Conservation (phyloP, 2,329 filamentous ascomycete species). For the Trichophyton simii region DNA sequence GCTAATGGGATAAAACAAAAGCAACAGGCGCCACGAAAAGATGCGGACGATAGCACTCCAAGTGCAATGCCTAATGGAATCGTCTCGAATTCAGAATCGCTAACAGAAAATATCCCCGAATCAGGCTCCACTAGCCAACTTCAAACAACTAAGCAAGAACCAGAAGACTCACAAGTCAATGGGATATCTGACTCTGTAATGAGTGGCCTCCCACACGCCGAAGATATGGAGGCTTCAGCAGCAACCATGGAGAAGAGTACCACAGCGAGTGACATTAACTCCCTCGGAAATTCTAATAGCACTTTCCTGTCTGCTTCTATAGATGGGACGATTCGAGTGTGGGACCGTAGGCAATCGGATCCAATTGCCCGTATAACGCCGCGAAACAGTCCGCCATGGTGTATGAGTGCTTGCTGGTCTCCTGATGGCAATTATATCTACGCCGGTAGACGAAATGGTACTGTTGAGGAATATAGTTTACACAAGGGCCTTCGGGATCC, state of each 20-base stretch:
- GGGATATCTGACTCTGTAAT: slow-evolving; percentile 20
- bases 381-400: slow-evolving; percentile 78
- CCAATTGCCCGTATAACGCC: slow-evolving; percentile 70
- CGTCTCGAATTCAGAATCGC: slow-evolving; percentile 13
- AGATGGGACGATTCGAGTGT: slow-evolving; percentile 37
- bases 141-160: not conserved
- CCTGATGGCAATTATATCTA: slow-evolving; percentile 93
- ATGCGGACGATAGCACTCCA: not conserved
- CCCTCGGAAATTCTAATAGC: slow-evolving; percentile 48
- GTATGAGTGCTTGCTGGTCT: slow-evolving; percentile 93
- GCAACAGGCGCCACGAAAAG: not conserved
- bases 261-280: slow-evolving; percentile 20
- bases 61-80: slow-evolving; percentile 3
- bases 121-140: not conserved
- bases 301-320: slow-evolving; percentile 69
- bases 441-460: slow-evolving; percentile 77
- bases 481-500: slow-evolving; percentile 66
- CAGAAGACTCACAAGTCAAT: slow-evolving; percentile 14
- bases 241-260: slow-evolving; percentile 16
- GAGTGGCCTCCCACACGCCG: slow-evolving; percentile 34
- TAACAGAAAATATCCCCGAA: slow-evolving; percentile 4
- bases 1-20: slow-evolving; percentile 45
- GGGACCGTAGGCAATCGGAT: slow-evolving; percentile 51
- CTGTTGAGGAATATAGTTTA: slow-evolving; percentile 86
- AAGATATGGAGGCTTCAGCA: slow-evolving; percentile 25